These are phyloP conservation scores for Pestalotiopsis sp. DNA, from an alignment of 2,329 filamentous ascomycete species.

Conservation along the genomic window DNA sequence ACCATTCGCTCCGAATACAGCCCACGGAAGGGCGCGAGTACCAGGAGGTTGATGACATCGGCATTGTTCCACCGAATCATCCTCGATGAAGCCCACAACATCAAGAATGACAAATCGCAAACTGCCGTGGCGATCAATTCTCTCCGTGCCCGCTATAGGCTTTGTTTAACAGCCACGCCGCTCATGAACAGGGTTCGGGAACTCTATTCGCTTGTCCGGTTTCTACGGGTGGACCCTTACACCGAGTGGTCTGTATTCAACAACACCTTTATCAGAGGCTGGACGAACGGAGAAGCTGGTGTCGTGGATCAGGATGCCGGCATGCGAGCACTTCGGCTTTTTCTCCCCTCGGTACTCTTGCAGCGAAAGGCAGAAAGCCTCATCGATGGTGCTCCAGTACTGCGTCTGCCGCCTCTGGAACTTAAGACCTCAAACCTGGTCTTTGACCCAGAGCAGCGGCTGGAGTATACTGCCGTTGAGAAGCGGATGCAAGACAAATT, in stretches of 20 bases:
- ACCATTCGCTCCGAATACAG: constrained; percentile 72
- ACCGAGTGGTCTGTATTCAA: constrained; percentile 67
- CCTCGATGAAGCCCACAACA: constrained; percentile 80
- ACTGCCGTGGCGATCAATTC: constrained; percentile 61
- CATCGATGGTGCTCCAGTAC: constrained; percentile 80
- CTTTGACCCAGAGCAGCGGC: constrained; percentile 68
- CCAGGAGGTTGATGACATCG: constrained; percentile 57
- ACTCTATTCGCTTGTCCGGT: constrained; percentile 77
- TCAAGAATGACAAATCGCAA: constrained; percentile 75
- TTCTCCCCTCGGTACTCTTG: constrained; percentile 81
- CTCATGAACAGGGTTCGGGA: constrained; percentile 89
- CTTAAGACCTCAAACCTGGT: constrained; percentile 62
- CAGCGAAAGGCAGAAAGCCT: constrained; percentile 80
- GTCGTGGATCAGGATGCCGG: constrained; percentile 45
- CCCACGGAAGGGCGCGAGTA: constrained; percentile 55
- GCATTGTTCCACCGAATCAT: constrained; percentile 74
- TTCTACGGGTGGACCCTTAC: constrained; percentile 79
- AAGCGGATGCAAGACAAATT: constrained; percentile 25
- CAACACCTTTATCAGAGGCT: constrained; percentile 34
- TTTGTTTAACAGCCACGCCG: constrained; percentile 81
- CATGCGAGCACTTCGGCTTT: constrained; percentile 73
- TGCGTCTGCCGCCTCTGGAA: constrained; percentile 68
- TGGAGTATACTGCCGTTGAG: constrained; percentile 65
- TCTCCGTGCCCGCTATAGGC: constrained; percentile 66
- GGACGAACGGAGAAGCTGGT: constrained; percentile 49